Evolutionary conservation across 768 basidiomycete genomes (phyloP), one percentile per base, ranked within the genome.

Genomic region (Lentinula lateritia): DNA sequence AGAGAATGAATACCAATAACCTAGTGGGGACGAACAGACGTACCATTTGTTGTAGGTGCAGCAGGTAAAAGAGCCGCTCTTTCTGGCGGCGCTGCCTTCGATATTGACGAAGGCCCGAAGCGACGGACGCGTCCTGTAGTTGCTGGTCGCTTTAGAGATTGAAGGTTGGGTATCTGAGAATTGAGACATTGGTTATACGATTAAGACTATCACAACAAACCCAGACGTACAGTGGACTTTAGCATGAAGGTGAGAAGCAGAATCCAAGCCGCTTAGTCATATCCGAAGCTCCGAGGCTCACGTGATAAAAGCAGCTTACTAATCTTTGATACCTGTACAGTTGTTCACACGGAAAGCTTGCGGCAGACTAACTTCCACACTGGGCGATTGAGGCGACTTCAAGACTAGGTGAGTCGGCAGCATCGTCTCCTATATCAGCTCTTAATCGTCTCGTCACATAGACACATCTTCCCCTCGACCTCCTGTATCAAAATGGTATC

Each of bases 401-500:
- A 64, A 64, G 61, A 64, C 62, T 52, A 64, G 63, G 66, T 66
- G 7, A 28, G 60, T 63, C 5, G 34, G 6, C 13, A 54, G 38
- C 52, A 8, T 56, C 50, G 61, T 58, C 60, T 61, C 61, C 61
- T 65, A 9, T 12, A 20, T 48, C 55, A 23, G 39, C 43, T 42
- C 50, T 53, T 45, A 48, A 62, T 62, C 60, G 61, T 48, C 41
- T 63, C 56, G 62, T 39, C 50, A 41, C 58, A 38, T 32, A 39
- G 58, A 62, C 61, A 43, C 58, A 58, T 68, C 63, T 68, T 67
- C 67, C 66, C 36, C 38, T 65, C 68, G 66, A 62, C 60, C 61
- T 63, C 63, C 6, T 66, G 68, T 63, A 62, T 67, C 71, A 85
- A 79, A 77, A 92, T 92, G 90, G 84, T 75, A 66, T 76, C 87